These are phyloP conservation scores for Bipolaris sorokiniana DNA, from an alignment of 2,329 filamentous ascomycete genomes.

Conservation along the genomic window DNA sequence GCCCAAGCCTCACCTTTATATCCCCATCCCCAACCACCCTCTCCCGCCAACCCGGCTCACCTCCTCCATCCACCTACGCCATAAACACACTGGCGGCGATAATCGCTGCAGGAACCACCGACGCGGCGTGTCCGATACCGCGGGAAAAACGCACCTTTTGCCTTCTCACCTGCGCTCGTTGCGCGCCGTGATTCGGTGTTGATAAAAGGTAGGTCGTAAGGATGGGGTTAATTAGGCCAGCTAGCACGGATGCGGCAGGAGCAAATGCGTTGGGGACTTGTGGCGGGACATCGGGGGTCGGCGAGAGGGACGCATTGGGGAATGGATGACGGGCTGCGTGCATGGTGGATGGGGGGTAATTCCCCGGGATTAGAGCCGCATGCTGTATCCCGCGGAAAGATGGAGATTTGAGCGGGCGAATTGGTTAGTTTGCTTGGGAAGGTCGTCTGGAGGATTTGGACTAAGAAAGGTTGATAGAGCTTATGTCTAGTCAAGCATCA, in stretches of 20 bases:
- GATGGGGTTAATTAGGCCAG: not conserved
- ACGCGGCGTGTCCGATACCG: conserved; percentile 8
- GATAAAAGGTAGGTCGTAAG: conserved; percentile 4
- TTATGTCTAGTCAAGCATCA: not conserved
- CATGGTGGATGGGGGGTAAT: not conserved
- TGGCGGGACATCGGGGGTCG: conserved; percentile 6
- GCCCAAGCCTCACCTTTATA: not conserved
- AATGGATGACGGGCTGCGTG: not conserved
- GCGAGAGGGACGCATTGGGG: conserved; percentile 2
- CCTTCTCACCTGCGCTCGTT: conserved; percentile 6
- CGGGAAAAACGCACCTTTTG: not conserved
- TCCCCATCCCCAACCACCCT: not conserved
- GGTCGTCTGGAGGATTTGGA: not conserved
- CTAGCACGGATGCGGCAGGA: conserved; percentile 9
- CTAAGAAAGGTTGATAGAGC: not conserved
- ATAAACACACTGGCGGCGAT: not conserved
- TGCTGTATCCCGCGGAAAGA: no score
- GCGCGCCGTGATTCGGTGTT: conserved; percentile 6
- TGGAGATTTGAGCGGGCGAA: no score
- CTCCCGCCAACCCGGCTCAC: not conserved
- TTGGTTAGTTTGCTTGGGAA: not conserved
- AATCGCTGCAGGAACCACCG: conserved; percentile 13
- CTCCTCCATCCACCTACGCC: not conserved
- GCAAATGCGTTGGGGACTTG: not conserved
- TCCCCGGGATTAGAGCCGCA: not conserved